Base-by-base conservation (phyloP, 768 basidiomycete genomes). In the Rubroboletus satanas region DNA sequence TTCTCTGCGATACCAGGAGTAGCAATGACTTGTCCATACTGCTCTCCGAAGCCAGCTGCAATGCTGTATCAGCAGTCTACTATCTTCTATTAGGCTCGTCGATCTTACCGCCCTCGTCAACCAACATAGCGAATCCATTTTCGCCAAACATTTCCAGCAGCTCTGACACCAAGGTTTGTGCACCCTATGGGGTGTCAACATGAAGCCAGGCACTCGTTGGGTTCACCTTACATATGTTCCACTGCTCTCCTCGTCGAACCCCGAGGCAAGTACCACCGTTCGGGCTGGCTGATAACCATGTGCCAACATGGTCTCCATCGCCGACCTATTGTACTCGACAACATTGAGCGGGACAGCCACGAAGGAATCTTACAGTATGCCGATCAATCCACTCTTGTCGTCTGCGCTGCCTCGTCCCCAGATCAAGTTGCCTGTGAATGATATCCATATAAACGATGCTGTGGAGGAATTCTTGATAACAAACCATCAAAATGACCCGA, bases 91-190 rank as follows among this genome's bases (percentile, higher is more conserved):
- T 3, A 36, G 14, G 44, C 55, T 37, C 7, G 11, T 35, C 42
- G 33, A 28, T 67, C 74, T 63, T 68, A 84, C 90, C 82, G 33
- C 94, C 93, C 75, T 98, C 95, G 64, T 98, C 95, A 33, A 98
- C 77, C 43, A 97, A 69, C 66, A 96, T 77, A 0, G 88, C 83
- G 65, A 92, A 83, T 5, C 82, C 79, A 63, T 92, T 70, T 55
- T 80, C 66, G 35, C 93, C 93, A 65, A 90, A 95, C 15, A 74
- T 77, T 3, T 76, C 60, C 45, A 82, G 66, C 31, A 97, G 71
- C 43, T 73, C 72, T 11, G 71, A 63, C 0, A 75, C 74, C 39
- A 88, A 73, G 4, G 65, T 62, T 26, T 67, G 68, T 9, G 85
- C 87, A 32, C 87, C 87, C 83, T 88, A 56, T 7, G 18, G 17